Percentiles rank a stretch among this genome's conserved stretches.
phyloP scores from a whole-genome alignment of 805 yeast species.

The Lachancea mirantina region DNA sequence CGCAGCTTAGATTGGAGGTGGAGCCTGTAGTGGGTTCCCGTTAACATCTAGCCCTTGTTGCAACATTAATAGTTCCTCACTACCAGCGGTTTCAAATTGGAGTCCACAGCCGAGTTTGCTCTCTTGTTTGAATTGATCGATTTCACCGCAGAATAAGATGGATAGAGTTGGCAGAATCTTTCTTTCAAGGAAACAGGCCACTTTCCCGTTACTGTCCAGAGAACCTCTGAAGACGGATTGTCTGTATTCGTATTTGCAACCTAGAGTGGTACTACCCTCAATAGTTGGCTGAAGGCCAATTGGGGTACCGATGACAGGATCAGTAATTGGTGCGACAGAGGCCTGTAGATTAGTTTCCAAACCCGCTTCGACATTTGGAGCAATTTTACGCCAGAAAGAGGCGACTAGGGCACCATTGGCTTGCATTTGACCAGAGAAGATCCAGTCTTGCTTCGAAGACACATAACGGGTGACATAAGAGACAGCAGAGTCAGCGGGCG shows the following conservation, averaged over 20 bases:
- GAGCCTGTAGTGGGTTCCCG: slow-evolving; percentile 81
- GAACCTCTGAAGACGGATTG: slow-evolving; percentile 94
- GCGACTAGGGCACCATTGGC: slow-evolving; percentile 87
- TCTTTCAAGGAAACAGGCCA: slow-evolving; percentile 84
- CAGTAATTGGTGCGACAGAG: slow-evolving; percentile 63
- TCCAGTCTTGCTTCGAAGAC: slow-evolving; percentile 66
- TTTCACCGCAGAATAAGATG: slow-evolving; percentile 81
- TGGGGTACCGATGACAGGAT: slow-evolving; percentile 69
- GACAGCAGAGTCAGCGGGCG: slow-evolving; percentile 86
- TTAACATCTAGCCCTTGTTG: slow-evolving; percentile 82
- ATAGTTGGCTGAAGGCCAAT: slow-evolving; percentile 77
- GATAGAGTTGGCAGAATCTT: slow-evolving; percentile 88
- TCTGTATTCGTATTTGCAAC: slow-evolving; percentile 97
- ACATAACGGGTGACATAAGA: slow-evolving; percentile 87
- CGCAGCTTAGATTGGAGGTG: slow-evolving; percentile 46
- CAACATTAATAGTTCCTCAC: slow-evolving; percentile 86
- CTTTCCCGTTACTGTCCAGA: slow-evolving; percentile 85
- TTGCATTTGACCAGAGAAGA: slow-evolving; percentile 86
- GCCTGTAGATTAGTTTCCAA: slow-evolving; percentile 80
- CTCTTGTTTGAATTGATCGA: slow-evolving; percentile 75
- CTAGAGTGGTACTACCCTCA: slow-evolving; percentile 88
- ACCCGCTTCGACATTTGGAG: slow-evolving; percentile 93
- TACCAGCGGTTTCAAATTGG: slow-evolving; percentile 92
- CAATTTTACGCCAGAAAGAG: slow-evolving; percentile 89
- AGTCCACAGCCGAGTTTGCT: slow-evolving; percentile 88